Evolutionary conservation across 2,329 filamentous ascomycete genomes (phyloP), one percentile per base, ranked within the genome.

Genomic region (Pestalotiopsis sp.): DNA sequence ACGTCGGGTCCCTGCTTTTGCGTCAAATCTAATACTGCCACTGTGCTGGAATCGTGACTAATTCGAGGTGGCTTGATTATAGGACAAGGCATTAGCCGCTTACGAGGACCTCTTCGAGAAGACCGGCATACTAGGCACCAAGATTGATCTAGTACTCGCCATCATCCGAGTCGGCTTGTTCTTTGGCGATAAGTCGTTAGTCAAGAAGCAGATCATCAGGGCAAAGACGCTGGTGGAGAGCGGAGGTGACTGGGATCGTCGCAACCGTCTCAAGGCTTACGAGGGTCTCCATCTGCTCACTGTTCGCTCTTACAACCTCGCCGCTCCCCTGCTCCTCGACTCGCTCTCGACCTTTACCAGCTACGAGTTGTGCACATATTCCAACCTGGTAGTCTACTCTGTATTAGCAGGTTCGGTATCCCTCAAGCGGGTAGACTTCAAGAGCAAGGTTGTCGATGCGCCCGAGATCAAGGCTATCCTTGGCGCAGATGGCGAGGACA

Each of bases 201-300:
- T 97, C 63, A 97, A 97, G 89, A 97, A 97, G 87, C 93, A 94
- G 70, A 89, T 98, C 61, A 94, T 97, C 77, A 91, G 95, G 58
- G 95, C 95, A 75, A 94, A 93, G 83, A 88, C 92, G 3, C 87
- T 99, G 64, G 95, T 99, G 41, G 96, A 99, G 79, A 92, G 92
- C 73, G 96, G 96, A 74, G 96, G 96, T 80, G 96, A 99, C 82
- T 99, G 96, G 96, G 96, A 99, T 81, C 93, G 96, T 73, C 92
- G 96, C 80, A 99, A 99, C 86, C 92, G 96, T 70, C 90, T 99
- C 77, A 99, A 99, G 91, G 96, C 96, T 73, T 99, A 99, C 87
- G 94, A 97, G 80, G 96, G 96, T 71, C 87, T 99, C 68, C 92
- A 98, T 79, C 89, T 97, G 68, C 91, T 99, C 74, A 98, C 95